Percentiles rank a stretch among this genome's conserved stretches.
phyloP scores from a whole-genome alignment of 805 yeast genomes.

The Ogataea parapolymorpha region DNA sequence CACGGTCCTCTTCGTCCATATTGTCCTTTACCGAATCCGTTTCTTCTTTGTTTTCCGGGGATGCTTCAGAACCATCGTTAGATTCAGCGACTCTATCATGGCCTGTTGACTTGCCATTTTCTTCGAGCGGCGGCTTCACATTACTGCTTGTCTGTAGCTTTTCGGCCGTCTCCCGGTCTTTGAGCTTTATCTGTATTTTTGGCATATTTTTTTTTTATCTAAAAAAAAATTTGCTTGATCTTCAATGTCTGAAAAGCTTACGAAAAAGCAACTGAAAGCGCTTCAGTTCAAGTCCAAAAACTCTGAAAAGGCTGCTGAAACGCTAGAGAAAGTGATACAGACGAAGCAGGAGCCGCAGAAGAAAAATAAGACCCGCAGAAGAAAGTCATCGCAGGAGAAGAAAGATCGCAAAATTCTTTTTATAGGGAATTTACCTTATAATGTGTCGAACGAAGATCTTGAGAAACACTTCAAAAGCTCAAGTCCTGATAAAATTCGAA shows the following conservation, averaged over 20 bases:
- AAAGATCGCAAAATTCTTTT: constrained; percentile 77
- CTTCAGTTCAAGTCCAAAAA: constrained; percentile 46
- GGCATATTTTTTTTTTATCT: constrained; percentile 11
- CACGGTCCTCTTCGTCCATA: neutral
- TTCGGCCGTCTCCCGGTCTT: constrained; percentile 1
- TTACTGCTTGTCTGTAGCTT: constrained; percentile 10
- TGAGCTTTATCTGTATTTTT: constrained; percentile 23
- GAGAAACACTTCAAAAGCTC: constrained; percentile 68
- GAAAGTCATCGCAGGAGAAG: constrained; percentile 20
- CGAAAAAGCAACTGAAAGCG: constrained; percentile 67
- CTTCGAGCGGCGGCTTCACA: too few relatives aligned
- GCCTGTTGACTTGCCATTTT: too few relatives aligned
- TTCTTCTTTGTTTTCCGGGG: neutral
- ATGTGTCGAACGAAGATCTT: constrained; percentile 58
- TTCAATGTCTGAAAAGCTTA: constrained; percentile 38
- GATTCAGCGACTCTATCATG: too few relatives aligned
- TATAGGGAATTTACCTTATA: constrained; percentile 87
- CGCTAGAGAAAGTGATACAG: constrained; percentile 29
- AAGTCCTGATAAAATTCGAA: constrained; percentile 71
- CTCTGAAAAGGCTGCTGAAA: constrained; percentile 36
- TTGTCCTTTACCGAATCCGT: neutral
- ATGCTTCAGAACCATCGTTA: neutral
- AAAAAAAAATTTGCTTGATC: constrained; percentile 5
- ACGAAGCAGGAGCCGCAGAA: constrained; percentile 64
- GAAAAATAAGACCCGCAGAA: constrained; percentile 58